Percentiles rank a stretch among this genome's conserved stretches.
phyloP scores from a whole-genome alignment of 179 eudicot genomes.

The Spergularia azorica region DNA sequence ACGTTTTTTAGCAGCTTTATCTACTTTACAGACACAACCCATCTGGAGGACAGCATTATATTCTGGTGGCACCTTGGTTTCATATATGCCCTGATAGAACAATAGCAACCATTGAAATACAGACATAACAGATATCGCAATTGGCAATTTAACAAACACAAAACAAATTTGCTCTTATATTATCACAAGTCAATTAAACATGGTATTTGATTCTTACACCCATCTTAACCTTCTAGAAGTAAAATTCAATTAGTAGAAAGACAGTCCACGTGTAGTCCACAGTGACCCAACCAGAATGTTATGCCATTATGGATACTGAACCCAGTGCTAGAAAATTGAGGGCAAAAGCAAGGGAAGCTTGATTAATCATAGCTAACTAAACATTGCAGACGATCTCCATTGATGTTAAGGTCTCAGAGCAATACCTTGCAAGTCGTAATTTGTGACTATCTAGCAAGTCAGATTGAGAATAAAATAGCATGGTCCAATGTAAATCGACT shows the following conservation, averaged over 20 bases:
- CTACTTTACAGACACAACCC: slow-evolving; percentile 96
- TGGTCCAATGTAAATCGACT: too few relatives aligned
- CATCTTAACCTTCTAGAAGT: background rate
- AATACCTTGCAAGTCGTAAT: background rate
- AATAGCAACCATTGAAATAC: slow-evolving; percentile 16
- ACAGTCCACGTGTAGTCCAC: background rate
- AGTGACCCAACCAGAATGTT: background rate
- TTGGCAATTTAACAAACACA: slow-evolving; percentile 9
- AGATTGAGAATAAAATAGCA: background rate
- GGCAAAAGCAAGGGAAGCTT: too few relatives aligned
- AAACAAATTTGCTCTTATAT: background rate
- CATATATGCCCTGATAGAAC: slow-evolving; percentile 82
- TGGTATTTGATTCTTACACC: background rate
- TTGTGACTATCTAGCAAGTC: background rate
- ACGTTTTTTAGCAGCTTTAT: slow-evolving; percentile 73
- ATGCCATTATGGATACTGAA: too few relatives aligned
- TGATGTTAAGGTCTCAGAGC: too few relatives aligned
- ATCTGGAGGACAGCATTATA: slow-evolving; percentile 80
- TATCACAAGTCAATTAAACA: background rate
- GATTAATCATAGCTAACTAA: too few relatives aligned
- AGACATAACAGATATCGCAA: slow-evolving; percentile 1
- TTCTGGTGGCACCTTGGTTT: slow-evolving; percentile 78
- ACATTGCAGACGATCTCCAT: too few relatives aligned
- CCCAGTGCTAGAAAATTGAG: too few relatives aligned
- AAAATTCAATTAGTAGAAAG: background rate